Percentiles rank a stretch among this genome's conserved stretches.
Evolutionary conservation across 352 stramenopile genomes (phyloP).

Genomic region (Pythium volutum): DNA sequence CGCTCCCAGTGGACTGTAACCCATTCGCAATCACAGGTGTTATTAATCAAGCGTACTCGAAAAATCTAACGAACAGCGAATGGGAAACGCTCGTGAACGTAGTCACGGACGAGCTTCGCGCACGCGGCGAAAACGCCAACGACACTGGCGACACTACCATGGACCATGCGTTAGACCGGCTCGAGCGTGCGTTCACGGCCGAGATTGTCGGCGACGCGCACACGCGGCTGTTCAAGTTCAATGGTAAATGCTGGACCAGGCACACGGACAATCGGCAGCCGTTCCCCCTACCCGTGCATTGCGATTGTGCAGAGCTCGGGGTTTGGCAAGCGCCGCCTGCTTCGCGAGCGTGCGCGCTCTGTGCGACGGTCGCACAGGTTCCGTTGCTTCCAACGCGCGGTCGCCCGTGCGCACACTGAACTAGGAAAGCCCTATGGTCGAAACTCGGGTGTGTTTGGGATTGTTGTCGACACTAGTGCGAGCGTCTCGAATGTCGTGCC

Average conservation of each 20-base stretch:
- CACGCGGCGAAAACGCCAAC: not conserved
- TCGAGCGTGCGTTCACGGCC: not conserved
- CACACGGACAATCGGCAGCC: not conserved
- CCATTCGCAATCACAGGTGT: too few relatives aligned
- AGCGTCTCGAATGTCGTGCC: not conserved
- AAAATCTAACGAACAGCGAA: too few relatives aligned
- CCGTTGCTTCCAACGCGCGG: not conserved
- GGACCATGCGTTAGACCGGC: not conserved
- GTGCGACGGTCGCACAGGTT: too few relatives aligned
- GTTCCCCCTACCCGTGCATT: constrained; percentile 2
- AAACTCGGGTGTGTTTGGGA: not conserved
- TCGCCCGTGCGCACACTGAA: not conserved
- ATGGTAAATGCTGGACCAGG: not conserved
- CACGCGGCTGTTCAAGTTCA: not conserved
- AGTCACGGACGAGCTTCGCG: not conserved
- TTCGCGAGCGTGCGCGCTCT: not conserved
- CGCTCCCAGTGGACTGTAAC: too few relatives aligned
- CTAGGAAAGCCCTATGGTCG: not conserved
- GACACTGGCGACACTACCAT: not conserved
- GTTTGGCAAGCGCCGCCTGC: constrained; percentile 19
- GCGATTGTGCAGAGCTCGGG: constrained; percentile 16
- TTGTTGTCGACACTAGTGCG: not conserved
- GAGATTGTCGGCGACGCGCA: constrained; percentile 1
- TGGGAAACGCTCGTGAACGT: not conserved
- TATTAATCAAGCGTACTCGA: not conserved